These are phyloP conservation scores for Craterostigma plantagineum DNA, from an alignment of 257 asterid genomes.

Conservation along the genomic window DNA sequence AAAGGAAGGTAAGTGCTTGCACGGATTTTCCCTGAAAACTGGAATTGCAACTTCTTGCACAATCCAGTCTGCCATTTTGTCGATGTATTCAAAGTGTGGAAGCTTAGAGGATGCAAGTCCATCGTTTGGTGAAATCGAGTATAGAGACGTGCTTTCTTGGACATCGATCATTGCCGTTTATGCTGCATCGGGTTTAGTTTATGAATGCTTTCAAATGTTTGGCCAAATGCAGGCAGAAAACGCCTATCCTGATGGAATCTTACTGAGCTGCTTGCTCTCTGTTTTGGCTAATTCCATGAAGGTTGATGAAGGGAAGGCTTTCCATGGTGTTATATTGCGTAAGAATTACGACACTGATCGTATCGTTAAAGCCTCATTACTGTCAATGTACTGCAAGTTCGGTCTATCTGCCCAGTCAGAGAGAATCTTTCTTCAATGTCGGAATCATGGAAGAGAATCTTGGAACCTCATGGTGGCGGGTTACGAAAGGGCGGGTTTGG, in stretches of 20 bases:
- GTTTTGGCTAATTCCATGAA: conserved; percentile 25
- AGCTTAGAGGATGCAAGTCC: conserved; percentile 28
- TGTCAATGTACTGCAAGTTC: conserved; percentile 59
- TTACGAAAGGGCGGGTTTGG: conserved; percentile 42
- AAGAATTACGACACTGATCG: conserved; percentile 21
- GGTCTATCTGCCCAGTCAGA: conserved; percentile 29
- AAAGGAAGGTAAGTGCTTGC: conserved; percentile 53
- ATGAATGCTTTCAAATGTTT: conserved; percentile 26
- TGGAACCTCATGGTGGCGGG: conserved; percentile 47
- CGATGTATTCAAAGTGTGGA: conserved; percentile 58
- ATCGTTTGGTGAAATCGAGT: conserved; percentile 33
- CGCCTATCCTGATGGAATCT: conserved; percentile 42
- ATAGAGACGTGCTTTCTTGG: conserved; percentile 58
- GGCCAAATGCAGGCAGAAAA: conserved; percentile 34
- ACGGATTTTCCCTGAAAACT: conserved; percentile 35
- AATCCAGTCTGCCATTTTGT: conserved; percentile 39
- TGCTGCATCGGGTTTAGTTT: conserved; percentile 25
- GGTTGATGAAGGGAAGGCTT: conserved; percentile 37
- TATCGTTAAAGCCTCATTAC: conserved; percentile 23
- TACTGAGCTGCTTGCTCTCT: conserved; percentile 39
- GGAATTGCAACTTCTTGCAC: conserved; percentile 22
- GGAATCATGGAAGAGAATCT: conserved; percentile 22
- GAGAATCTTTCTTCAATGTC: conserved; percentile 20
- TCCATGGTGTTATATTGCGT: conserved; percentile 50
- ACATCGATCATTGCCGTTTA: conserved; percentile 32